These are phyloP conservation scores for Talaromyces stipitatus DNA, from an alignment of 495 filamentous ascomycete genomes.

Conservation along the genomic window DNA sequence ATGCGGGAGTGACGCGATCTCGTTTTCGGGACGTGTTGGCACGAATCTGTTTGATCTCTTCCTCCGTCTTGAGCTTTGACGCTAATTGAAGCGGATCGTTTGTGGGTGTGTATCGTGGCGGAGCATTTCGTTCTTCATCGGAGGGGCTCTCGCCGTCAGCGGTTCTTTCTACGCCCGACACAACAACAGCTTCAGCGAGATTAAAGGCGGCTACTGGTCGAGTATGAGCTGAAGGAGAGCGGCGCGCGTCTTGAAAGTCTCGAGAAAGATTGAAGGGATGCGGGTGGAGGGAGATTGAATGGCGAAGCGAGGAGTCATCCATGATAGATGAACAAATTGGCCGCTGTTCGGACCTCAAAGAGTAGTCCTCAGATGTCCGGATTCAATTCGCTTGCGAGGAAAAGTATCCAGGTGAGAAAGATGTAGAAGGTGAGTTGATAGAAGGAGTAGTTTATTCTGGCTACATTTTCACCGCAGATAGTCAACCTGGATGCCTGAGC, in stretches of 20 bases:
- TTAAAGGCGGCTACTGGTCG: background rate
- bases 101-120: slow-evolving; percentile 49
- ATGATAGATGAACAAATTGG: no score
- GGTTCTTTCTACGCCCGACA: background rate
- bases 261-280: slow-evolving; percentile 9
- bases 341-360: no score
- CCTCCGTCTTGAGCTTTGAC: slow-evolving; percentile 65
- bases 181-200: background rate
- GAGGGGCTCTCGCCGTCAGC: slow-evolving; percentile 9
- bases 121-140: slow-evolving; percentile 61
- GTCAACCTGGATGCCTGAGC: background rate
- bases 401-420: background rate
- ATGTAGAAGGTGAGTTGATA: background rate
- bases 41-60: slow-evolving; percentile 71
- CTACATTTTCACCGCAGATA: background rate
- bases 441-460: background rate
- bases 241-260: background rate
- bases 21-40: slow-evolving; percentile 80
- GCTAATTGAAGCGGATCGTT: slow-evolving; percentile 82
- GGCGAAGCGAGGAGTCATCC: slow-evolving; percentile 5
- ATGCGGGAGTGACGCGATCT: slow-evolving; percentile 38
- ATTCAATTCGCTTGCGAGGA: no score
- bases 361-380: no score
- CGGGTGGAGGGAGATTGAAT: slow-evolving; percentile 9
- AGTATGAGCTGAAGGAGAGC: background rate